phyloP scores from a whole-genome alignment of 371 early-diverging fungal genomes.

The Globomyces sp. region DNA sequence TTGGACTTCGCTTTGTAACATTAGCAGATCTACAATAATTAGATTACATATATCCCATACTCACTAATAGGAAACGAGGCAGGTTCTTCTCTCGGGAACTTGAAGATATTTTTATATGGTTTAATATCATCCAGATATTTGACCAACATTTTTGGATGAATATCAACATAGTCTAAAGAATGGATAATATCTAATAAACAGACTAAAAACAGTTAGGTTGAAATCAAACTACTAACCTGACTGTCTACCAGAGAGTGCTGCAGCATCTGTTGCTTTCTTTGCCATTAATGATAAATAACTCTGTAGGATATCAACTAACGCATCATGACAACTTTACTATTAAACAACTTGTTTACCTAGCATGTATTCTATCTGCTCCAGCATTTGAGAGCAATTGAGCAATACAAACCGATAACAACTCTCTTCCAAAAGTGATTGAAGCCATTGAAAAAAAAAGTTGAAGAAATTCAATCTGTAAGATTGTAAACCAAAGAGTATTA shows the following conservation, averaged over 20 bases:
- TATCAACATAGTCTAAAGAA: neutral
- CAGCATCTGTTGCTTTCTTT: neutral
- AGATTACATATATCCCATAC: constrained; percentile 4
- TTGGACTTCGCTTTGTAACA: neutral
- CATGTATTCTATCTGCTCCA: constrained; percentile 13
- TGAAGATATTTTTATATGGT: neutral
- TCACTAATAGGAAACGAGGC: constrained; percentile 10
- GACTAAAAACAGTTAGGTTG: neutral
- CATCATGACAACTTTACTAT: neutral
- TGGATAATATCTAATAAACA: constrained; percentile 2
- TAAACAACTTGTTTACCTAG: neutral
- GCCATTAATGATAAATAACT: neutral
- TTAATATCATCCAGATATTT: neutral
- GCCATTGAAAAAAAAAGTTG: too few species aligned
- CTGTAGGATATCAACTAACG: neutral
- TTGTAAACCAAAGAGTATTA: too few species aligned
- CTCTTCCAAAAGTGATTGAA: too few species aligned
- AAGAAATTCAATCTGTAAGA: too few species aligned
- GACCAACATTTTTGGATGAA: neutral
- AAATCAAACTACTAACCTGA: neutral
- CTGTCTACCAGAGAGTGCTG: neutral
- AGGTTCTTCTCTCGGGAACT: constrained; percentile 7
- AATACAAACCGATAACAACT: neutral
- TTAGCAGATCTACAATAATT: neutral
- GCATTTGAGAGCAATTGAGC: constrained; percentile 1